Base-by-base conservation (phyloP, 1,139 yeast genomes). In the Ogataea hybrid region DNA sequence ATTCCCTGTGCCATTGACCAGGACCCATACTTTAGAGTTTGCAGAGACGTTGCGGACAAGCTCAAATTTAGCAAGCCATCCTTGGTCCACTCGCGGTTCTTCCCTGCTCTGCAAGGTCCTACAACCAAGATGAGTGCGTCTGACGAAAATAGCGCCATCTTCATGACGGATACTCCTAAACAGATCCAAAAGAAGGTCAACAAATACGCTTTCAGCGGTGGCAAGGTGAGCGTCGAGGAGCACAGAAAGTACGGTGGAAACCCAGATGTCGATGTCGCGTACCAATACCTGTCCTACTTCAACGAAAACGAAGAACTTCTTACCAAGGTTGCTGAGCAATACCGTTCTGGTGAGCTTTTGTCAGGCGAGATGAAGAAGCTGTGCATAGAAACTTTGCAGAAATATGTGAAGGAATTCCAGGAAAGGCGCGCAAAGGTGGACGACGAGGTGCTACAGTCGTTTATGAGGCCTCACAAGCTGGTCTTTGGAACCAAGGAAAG, bases 1-100 rank as follows among this genome's bases (percentile, higher is more conserved):
- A 94, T 94, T 65, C 99, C 99, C 29, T 94, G 98, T 75, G 99
- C 99, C 35, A 94, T 94, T 64, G 99, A 94, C 64, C 97, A 90
- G 70, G 99, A 94, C 65, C 98, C 99, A 28, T 94, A 94, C 67
- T 94, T 94, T 71, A 78, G 99, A 65, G 95, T 94, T 23, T 87
- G 96, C 67, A 78, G 99, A 67, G 99, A 94, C 63, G 98, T 94
- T 50, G 97, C 98, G 20, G 89, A 83, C 60, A 92, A 90, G 65
- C 77, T 94, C 61, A 86, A 84, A 67, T 94, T 77, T 63, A 71
- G 90, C 52, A 94, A 94, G 67, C 98, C 97, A 16, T 80, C 97
- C 5, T 76, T 92, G 64, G 75, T 94, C 53, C 97, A 92, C 65
- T 84, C 98, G 46, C 85, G 87, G 67, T 94, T 94, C 67, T 92